phyloP scores from a whole-genome alignment of 805 yeast species.

The Komagataella pseudopastoris region DNA sequence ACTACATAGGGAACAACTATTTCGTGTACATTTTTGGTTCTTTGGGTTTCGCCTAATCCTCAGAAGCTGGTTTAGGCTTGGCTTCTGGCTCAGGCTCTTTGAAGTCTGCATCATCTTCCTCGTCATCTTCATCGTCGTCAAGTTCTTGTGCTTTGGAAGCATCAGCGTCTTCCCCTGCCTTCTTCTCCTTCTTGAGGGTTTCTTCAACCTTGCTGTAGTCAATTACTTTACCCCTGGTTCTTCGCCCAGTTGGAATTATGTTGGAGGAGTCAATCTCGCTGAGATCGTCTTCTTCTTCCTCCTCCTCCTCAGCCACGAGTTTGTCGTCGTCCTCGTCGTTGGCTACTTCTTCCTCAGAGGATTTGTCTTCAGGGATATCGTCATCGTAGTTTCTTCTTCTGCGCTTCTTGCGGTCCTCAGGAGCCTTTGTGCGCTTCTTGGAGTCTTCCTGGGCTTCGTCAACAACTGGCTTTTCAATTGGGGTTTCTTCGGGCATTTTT shows the following conservation, averaged over 20 bases:
- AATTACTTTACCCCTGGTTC: conserved; percentile 82
- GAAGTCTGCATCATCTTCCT: conserved; percentile 19
- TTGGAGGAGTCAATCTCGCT: conserved; percentile 71
- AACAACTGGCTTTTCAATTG: conserved; percentile 7
- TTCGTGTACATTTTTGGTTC: background rate
- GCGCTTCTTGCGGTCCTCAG: conserved; percentile 28
- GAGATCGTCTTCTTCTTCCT: conserved; percentile 62
- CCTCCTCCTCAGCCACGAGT: conserved; percentile 42
- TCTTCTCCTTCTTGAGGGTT: conserved; percentile 39
- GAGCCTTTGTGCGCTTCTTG: conserved; percentile 1
- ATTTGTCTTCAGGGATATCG: conserved; percentile 29
- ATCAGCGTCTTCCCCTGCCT: conserved; percentile 20
- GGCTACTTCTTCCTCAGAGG: conserved; percentile 25
- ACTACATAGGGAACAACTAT: background rate
- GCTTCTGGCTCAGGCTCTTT: background rate
- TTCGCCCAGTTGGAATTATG: conserved; percentile 73
- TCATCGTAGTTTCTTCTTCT: conserved; percentile 51
- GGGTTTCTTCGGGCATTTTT: conserved; percentile 2
- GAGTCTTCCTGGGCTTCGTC: conserved; percentile 9
- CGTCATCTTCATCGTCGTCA: conserved; percentile 27
- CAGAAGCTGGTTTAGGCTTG: background rate
- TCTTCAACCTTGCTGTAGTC: conserved; percentile 77
- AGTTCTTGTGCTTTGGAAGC: conserved; percentile 20
- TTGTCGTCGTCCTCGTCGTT: conserved; percentile 36
- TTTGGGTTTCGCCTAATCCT: background rate